Evolutionary conservation across 1,284 basidiomycete species (phyloP).

Genomic region (Thecaphora thlaspeos): DNA sequence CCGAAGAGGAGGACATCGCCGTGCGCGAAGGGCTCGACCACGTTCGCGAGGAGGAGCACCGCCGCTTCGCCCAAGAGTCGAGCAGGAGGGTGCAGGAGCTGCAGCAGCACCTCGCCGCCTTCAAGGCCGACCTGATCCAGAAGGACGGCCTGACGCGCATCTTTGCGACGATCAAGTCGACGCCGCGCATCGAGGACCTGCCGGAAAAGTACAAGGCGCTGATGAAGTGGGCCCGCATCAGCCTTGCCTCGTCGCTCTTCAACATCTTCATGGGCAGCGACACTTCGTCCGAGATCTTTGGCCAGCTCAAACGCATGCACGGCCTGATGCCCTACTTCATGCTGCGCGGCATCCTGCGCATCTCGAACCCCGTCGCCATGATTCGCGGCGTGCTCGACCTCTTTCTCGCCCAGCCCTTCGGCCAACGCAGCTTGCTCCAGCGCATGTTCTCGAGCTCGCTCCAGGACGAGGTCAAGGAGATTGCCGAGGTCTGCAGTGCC

Average conservation of each 20-base stretch:
- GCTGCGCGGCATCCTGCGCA: constrained; percentile 83
- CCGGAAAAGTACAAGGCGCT: constrained; percentile 84
- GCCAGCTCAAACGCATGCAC: constrained; percentile 86
- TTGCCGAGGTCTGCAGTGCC: constrained; percentile 80
- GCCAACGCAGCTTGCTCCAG: constrained; percentile 72
- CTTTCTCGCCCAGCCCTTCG: constrained; percentile 97
- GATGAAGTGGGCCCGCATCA: constrained; percentile 90
- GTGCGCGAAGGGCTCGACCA: constrained; percentile 83
- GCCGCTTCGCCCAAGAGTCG: constrained; percentile 82
- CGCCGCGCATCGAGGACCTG: constrained; percentile 73
- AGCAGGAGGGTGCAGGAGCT: constrained; percentile 80
- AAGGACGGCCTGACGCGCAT: constrained; percentile 81
- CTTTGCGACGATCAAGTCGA: constrained; percentile 82
- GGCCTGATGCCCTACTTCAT: constrained; percentile 97
- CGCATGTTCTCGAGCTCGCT: constrained; percentile 94
- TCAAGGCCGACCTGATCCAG: constrained; percentile 77
- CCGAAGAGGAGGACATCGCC: constrained; percentile 77
- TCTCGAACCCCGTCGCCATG: constrained; percentile 96
- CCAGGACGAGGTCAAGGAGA: constrained; percentile 78
- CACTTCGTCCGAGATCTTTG: constrained; percentile 83
- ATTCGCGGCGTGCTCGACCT: constrained; percentile 87
- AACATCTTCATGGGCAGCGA: constrained; percentile 91
- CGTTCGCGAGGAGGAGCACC: constrained; percentile 82
- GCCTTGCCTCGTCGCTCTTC: constrained; percentile 85
- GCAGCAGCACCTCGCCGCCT: constrained; percentile 76